Percentiles rank a stretch among this genome's conserved stretches.
Conservation (phyloP, 2,329 filamentous ascomycete species). For the Juglanconis sp. region DNA sequence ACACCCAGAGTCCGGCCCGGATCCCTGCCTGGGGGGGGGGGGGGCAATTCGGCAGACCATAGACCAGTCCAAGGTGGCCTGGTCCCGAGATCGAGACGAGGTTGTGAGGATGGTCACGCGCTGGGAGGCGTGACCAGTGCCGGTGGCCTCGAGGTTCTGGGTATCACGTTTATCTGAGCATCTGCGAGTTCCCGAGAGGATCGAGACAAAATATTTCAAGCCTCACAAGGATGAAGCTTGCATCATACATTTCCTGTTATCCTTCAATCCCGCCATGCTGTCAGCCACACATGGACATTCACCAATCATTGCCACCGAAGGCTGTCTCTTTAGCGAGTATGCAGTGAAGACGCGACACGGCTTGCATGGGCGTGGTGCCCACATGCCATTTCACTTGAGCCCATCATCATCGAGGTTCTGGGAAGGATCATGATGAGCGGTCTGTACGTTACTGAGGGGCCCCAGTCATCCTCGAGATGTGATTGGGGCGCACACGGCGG, state of each 20-base stretch:
- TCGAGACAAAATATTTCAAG: conserved; percentile 4
- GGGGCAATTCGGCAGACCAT: not conserved
- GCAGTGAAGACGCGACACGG: conserved; percentile 1
- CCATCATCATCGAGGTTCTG: not conserved
- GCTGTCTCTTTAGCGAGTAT: conserved; percentile 15
- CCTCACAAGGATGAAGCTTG: conserved; percentile 15
- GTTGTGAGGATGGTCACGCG: not conserved
- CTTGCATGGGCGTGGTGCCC: not conserved
- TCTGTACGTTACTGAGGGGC: not conserved
- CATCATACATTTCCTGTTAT: not conserved
- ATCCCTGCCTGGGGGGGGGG: not conserved
- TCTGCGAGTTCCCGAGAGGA: conserved; percentile 12
- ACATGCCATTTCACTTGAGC: conserved; percentile 3
- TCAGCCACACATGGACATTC: conserved; percentile 7
- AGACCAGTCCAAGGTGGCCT: not conserved
- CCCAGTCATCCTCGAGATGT: too few relatives aligned
- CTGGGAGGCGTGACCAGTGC: conserved; percentile 1
- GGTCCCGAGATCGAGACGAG: not conserved
- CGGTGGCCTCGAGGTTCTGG: not conserved
- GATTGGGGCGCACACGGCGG: too few relatives aligned
- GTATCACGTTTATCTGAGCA: conserved; percentile 14
- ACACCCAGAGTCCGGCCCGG: not conserved
- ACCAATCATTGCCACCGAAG: conserved; percentile 10
- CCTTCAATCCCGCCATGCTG: conserved; percentile 7
- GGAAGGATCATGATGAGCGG: not conserved